Base-by-base conservation (phyloP, 2,329 filamentous ascomycete species). In the Ilyonectria sp. region DNA sequence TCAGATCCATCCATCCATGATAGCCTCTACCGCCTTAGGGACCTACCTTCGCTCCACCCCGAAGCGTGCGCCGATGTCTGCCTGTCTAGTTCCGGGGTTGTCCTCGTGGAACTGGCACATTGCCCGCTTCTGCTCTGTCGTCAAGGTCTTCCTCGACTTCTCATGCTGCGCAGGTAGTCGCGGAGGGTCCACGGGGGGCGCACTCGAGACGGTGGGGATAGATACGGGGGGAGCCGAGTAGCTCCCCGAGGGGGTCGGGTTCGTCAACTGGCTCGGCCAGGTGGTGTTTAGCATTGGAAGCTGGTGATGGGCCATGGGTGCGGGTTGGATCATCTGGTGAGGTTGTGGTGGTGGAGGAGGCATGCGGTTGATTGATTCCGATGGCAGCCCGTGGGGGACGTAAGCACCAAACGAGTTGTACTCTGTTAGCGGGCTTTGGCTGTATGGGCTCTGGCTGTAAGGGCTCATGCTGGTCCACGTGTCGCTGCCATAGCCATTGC, bases 21-120 rank as follows among this genome's bases (percentile, higher is more conserved):
- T 43, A 49, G 29, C 29, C 37, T 11, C 54, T 61, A 7, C 52
- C 23, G 35, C 44, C 55, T 57, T 54, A 63, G 70, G 70, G 62
- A 65, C 84, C 80, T 91, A 98, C 96, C 96, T 98, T 92, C 96
- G 87, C 84, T 99, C 96, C 59, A 99, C 96, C 40, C 95, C 95
- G 82, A 99, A 99, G 79, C 94, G 91, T 66, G 92, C 92, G 82
- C 96, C 96, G 82, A 99, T 99, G 78, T 98, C 95, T 19, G 94
- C 96, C 83, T 99, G 96, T 82, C 97, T 97, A 52, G 94, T 91
- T 55, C 90, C 92, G 23, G 95, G 96, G 78, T 98, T 92, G 69
- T 97, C 92, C 78, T 96, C 93, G 75, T 95, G 93, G 80, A 95
- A 98, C 77, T 94, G 89, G 81, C 96, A 99, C 95, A 99, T 99